Evolutionary conservation across 768 basidiomycete species (phyloP).

Genomic region (Dictyophora rubrovolvata): DNA sequence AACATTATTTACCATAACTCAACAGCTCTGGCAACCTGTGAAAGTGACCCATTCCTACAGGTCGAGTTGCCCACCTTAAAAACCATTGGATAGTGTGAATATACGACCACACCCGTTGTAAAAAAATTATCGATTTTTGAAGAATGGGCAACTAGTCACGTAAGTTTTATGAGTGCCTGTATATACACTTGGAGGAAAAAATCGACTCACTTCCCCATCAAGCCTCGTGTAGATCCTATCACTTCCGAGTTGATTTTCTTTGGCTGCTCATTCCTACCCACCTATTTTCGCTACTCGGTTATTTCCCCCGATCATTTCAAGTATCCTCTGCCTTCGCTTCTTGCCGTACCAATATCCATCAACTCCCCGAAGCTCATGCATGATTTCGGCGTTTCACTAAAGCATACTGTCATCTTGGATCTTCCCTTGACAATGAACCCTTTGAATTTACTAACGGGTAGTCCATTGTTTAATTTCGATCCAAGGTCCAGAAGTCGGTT

Average conservation of each 20-base stretch:
- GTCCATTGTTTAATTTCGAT: constrained; percentile 26
- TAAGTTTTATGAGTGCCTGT: constrained; percentile 10
- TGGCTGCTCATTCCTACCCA: constrained; percentile 15
- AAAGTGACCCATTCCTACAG: constrained; percentile 25
- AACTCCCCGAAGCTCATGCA: constrained; percentile 23
- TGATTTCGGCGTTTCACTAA: constrained; percentile 27
- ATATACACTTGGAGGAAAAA: too few species aligned
- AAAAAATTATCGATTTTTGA: background rate
- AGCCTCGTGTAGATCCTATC: constrained; percentile 14
- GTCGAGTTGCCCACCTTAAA: constrained; percentile 26
- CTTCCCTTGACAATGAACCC: constrained; percentile 28
- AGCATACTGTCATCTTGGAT: constrained; percentile 28
- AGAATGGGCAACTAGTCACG: constrained; percentile 11
- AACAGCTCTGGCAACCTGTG: constrained; percentile 26
- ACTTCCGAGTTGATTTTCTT: constrained; percentile 18
- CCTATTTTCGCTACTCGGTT: constrained; percentile 16
- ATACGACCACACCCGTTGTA: constrained; percentile 10
- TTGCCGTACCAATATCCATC: constrained; percentile 2
- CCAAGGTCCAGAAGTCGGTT: constrained; percentile 24
- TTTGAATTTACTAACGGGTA: constrained; percentile 14
- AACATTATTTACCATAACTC: constrained; percentile 24
- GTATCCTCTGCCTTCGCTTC: background rate
- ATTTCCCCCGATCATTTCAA: constrained; percentile 6
- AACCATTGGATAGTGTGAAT: constrained; percentile 23
- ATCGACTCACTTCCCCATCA: constrained; percentile 14